Evolutionary conservation across 1,284 basidiomycete species (phyloP), one percentile per base, ranked within the genome.

Genomic region (Crucibulum parvulum): DNA sequence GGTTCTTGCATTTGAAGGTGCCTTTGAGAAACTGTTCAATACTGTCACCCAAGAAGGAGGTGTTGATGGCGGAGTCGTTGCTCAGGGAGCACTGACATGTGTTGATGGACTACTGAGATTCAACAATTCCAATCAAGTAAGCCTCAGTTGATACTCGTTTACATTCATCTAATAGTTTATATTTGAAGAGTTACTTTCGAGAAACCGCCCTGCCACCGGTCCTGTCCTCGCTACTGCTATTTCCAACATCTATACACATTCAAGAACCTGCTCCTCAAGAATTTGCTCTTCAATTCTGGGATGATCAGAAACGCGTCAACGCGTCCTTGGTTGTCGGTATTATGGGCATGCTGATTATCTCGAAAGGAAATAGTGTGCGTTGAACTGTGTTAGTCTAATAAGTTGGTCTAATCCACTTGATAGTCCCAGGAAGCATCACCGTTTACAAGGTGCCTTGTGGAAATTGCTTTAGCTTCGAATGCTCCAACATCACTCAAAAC

Each of bases 281-380:
- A 60, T 99, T 99, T 75, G 92, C 96, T 1, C 81, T 99, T 38
- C 98, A 99, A 74, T 95, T 96, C 72, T 99, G 98, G 98, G 94
- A 96, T 63, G 85, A 90, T 55, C 95, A 96, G 72, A 98, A 98
- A 75, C 76, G 88, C 16, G 81, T 87, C 52, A 97, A 96, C 69
- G 90, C 91, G 2, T 83, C 86, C 1, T 78, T 96, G 16, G 87
- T 95, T 10, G 78, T 99, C 4, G 90, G 90, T 31, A 87, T 98
- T 56, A 86, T 95, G 68, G 85, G 91, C 2, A 87, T 93, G 78
- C 82, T 93, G 7, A 84, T 93, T 36, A 85, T 87, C 1, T 87
- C 87, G 18, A 93, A 94, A 64, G 89, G 90, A 37, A 82, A 84
- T 66, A 88, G 84, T 71, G 92, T 88, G 73, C 71, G 86, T 79